These are phyloP conservation scores for Globisporangium cederbergense DNA, from an alignment of 352 stramenopile genomes.

Conservation along the genomic window DNA sequence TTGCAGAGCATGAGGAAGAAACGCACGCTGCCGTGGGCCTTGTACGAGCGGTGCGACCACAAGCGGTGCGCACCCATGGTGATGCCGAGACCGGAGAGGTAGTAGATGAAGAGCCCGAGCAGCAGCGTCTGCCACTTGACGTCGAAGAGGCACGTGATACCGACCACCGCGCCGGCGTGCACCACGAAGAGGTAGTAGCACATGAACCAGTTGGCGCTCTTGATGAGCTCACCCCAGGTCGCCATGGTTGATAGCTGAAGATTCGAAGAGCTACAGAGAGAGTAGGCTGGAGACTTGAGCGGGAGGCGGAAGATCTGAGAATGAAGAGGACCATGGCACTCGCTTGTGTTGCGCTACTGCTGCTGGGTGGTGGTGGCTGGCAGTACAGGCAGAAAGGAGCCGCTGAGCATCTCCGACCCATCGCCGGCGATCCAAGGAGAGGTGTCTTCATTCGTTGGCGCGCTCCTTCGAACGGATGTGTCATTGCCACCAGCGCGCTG, in stretches of 20 bases:
- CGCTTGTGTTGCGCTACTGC: too few species aligned
- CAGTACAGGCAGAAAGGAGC: not conserved
- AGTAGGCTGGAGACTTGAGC: not conserved
- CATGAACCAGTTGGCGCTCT: slow-evolving; percentile 98
- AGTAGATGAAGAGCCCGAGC: slow-evolving; percentile 92
- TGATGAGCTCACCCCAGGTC: slow-evolving; percentile 27
- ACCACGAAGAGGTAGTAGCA: slow-evolving; percentile 96
- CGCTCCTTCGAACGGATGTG: slow-evolving; percentile 1
- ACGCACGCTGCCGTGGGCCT: slow-evolving; percentile 88
- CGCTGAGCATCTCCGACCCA: not conserved
- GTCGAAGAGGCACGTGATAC: slow-evolving; percentile 76
- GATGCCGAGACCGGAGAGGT: slow-evolving; percentile 95
- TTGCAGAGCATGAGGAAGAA: slow-evolving; percentile 98
- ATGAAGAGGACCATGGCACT: not conserved
- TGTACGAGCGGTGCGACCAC: slow-evolving; percentile 96
- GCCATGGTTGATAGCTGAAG: slow-evolving; percentile 7
- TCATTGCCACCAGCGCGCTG: not conserved
- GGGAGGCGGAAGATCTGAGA: slow-evolving; percentile 3
- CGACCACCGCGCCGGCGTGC: slow-evolving; percentile 89
- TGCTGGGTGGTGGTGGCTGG: not conserved
- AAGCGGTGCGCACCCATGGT: slow-evolving; percentile 97
- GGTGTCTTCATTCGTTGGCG: slow-evolving; percentile 3
- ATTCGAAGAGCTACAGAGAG: not conserved
- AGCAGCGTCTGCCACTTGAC: slow-evolving; percentile 88
- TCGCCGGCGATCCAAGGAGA: not conserved